Percentiles rank a stretch among this genome's conserved stretches.
These are phyloP conservation scores for Mycena albidolilacea DNA, from an alignment of 768 basidiomycete genomes.

Conservation along the genomic window DNA sequence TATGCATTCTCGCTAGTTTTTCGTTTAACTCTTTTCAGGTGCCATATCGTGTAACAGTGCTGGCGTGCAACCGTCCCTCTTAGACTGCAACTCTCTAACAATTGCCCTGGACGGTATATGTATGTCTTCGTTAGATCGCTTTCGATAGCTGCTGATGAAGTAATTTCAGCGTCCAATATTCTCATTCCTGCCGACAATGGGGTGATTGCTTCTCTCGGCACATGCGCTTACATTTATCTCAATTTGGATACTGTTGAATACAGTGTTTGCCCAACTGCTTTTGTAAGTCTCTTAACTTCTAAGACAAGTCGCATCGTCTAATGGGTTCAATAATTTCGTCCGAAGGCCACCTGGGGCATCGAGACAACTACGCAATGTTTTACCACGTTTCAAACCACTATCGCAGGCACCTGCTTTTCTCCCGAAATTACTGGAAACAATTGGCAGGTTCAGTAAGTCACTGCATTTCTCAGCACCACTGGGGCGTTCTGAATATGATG, in stretches of 20 bases:
- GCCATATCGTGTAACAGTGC: slow-evolving; percentile 6
- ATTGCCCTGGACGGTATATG: slow-evolving; percentile 21
- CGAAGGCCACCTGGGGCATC: slow-evolving; percentile 13
- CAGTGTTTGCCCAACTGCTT: slow-evolving; percentile 7
- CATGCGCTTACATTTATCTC: slow-evolving; percentile 17
- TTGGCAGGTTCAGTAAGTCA: slow-evolving; percentile 14
- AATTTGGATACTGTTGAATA: slow-evolving; percentile 20
- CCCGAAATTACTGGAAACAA: slow-evolving; percentile 20
- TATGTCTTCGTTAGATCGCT: slow-evolving; percentile 12
- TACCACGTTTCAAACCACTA: slow-evolving; percentile 13
- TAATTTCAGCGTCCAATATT: slow-evolving; percentile 12
- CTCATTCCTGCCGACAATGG: slow-evolving; percentile 13
- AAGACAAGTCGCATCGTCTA: neutral
- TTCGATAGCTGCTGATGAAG: slow-evolving; percentile 13
- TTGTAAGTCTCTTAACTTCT: slow-evolving; percentile 1
- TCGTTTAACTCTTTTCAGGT: slow-evolving; percentile 12
- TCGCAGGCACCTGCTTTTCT: slow-evolving; percentile 20
- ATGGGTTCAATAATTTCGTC: slow-evolving; percentile 14
- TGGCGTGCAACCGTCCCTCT: slow-evolving; percentile 14
- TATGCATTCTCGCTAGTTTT: slow-evolving; percentile 19
- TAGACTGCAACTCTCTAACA: slow-evolving; percentile 14
- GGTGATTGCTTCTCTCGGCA: slow-evolving; percentile 16
- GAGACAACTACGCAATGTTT: slow-evolving; percentile 19
- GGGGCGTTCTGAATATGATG: slow-evolving; percentile 18
- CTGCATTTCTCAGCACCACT: slow-evolving; percentile 21